Base-by-base conservation (phyloP, 192 early-diverging fungal genomes). In the Lobulomyces angularis region DNA sequence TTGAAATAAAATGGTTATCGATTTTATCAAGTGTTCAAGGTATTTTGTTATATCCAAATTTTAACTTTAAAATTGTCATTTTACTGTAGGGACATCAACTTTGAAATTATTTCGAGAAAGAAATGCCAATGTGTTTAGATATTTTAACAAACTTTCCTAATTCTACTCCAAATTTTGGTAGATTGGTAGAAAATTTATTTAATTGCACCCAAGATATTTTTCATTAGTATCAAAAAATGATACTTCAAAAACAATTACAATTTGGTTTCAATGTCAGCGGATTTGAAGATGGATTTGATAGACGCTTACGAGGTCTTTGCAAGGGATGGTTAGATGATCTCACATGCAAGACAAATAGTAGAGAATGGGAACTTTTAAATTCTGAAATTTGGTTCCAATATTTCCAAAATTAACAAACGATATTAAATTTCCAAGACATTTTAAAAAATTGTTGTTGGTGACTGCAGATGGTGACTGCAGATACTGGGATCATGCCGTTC, bases 401-500 rank as follows among this genome's bases (percentile, higher is more conserved):
- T 65, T 56, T 53, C 62, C 48, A 9, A 58, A 62, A 40, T 58
- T 52, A 8, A 26, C 9, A 19, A 41, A 35, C 2, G 44, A 23
- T 17, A 3, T 96, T 92, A 66, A 58, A 53, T 3, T 62, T 91
- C 43, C 84, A 84, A 18, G 39, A 44, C 6, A 62, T 74, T 26
- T 21, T 53, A 11, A 59, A 64, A 11, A 43, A 46, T 1, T 47
- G 47, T 43, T 26, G 19, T 9, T 67, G 57, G 11, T 84, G 87
- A 0, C 57, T 95, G 5, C 61, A 95, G 16, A 73, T 96, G 78
- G 74, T 94, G 22, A 84, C 83, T 1, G 86, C 91, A 1, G 94
- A 91, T 27, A 94, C 94, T 0, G 94, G 94, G 14, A 74, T 98
- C n/a, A 83, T 91, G 5, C 91, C 94, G 0, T 91, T 95, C 33